Base-by-base conservation (phyloP, 192 early-diverging fungal species). In the Chytriomyces confervae region DNA sequence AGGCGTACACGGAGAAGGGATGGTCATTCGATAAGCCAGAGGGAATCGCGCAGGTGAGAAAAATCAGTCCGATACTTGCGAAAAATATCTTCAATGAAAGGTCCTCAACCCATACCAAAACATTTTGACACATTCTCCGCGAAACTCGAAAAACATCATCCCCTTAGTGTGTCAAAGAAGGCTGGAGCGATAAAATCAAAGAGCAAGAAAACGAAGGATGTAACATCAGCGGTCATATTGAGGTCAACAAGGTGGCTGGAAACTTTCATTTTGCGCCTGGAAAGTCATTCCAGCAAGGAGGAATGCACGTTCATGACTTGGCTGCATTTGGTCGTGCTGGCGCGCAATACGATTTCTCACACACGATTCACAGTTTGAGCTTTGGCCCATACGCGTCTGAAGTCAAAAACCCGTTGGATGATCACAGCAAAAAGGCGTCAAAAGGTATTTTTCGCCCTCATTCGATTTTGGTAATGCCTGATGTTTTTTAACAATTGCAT, bases 231-330 rank as follows among this genome's bases (percentile, higher is more conserved):
- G 97, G 97, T 5, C 82, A 84, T 62, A 78, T 97, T 24, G 80
- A 87, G 48, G 94, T 98, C 49, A 97, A 96, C 84, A 96, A 96
- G 85, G 94, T 97, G 9, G 85, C 93, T 23, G 97, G 97, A 50
- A 96, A 96, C 75, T 92, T 97, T 77, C 97, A 97, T 83, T 89
- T 97, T 81, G 92, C 95, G 8, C 95, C 96, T 11, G 96, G 97
- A 61, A 90, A 92, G 61, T 89, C 82, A 77, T 94, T 94, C 80
- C 84, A 91, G 70, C 86, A 87, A n/a, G 80, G 81, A 47, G 81
- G 84, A 24, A 87, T 92, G 86, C 94, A 95, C 75, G 85, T 94
- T 8, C 94, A 95, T 78, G 94, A 95, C 69, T 79, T 95, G 77
- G 72, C 85, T 24, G 83, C 86, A 13, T 95, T 90, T 69, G 74